A percentile compares a stretch with the other conserved stretches of the same genome.
phyloP scores from a whole-genome alignment of 1,139 yeast genomes.

The Suhomyces bolitotheri region DNA sequence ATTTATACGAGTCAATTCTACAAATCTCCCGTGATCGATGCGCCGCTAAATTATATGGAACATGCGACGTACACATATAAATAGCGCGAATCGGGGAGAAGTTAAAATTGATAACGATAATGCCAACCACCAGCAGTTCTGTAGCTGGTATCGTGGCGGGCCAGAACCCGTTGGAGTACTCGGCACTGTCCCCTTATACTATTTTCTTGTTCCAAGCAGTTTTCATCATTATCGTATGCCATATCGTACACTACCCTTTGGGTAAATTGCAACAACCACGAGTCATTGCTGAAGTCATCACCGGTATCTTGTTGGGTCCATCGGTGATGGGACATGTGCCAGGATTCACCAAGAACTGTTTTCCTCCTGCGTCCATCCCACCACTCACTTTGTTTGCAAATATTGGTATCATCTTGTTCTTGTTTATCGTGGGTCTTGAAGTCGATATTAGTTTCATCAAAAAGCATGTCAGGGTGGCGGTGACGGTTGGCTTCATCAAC shows the following conservation, averaged over 20 bases:
- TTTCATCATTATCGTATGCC: slow-evolving; percentile 55
- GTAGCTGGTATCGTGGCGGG: slow-evolving; percentile 74
- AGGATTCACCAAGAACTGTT: slow-evolving; percentile 59
- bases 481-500: slow-evolving; percentile 65
- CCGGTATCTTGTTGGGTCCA: slow-evolving; percentile 74
- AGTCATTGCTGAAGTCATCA: slow-evolving; percentile 75
- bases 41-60: no score
- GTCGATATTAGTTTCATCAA: slow-evolving; percentile 66
- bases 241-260: slow-evolving; percentile 58
- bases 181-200: slow-evolving; percentile 56
- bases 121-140: slow-evolving; percentile 31
- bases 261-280: slow-evolving; percentile 66
- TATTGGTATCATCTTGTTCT: slow-evolving; percentile 67
- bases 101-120: no score
- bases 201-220: slow-evolving; percentile 61
- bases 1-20: no score
- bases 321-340: slow-evolving; percentile 70
- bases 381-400: slow-evolving; percentile 69
- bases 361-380: slow-evolving; percentile 62
- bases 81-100: no score
- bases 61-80: no score
- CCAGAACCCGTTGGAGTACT: slow-evolving; percentile 62
- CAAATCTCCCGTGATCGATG: no score
- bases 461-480: slow-evolving; percentile 59
- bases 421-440: slow-evolving; percentile 76